Evolutionary conservation across 1,139 yeast species (phyloP).

Genomic region (Protomyces arabidopsidicola): DNA sequence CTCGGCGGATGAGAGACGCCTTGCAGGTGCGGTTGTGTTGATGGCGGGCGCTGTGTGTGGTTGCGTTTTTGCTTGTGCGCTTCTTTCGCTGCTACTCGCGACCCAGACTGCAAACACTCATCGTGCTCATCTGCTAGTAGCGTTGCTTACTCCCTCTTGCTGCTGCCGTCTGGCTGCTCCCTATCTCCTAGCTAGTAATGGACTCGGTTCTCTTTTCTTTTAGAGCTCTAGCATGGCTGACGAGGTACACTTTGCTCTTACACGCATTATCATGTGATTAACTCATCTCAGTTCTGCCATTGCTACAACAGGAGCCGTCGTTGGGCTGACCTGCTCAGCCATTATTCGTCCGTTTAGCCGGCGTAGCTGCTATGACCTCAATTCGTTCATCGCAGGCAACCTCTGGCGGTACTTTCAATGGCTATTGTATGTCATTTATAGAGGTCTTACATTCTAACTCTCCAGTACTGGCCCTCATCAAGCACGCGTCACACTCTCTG

Average conservation of each 20-base stretch:
- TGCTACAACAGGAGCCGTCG: conserved; percentile 3
- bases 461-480: conserved; percentile 6
- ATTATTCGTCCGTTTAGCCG: conserved; percentile 15
- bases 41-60: too few relatives aligned
- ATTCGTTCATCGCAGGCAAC: conserved; percentile 9
- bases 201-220: not conserved
- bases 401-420: conserved; percentile 22
- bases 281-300: not conserved
- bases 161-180: too few relatives aligned
- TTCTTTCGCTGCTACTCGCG: too few relatives aligned
- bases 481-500: conserved; percentile 20
- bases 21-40: too few relatives aligned
- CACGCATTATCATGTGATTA: not conserved
- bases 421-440: conserved; percentile 8
- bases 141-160: too few relatives aligned
- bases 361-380: conserved; percentile 17
- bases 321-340: conserved; percentile 21
- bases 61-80: too few relatives aligned
- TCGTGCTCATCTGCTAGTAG: too few relatives aligned
- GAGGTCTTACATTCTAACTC: not conserved
- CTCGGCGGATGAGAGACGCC: too few relatives aligned
- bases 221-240: not conserved
- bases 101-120: too few relatives aligned
- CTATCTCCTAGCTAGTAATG: not conserved
- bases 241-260: not conserved